Evolutionary conservation across 2,329 filamentous ascomycete species (phyloP), one percentile per base, ranked within the genome.

Genomic region (Trichoderma polysporum): DNA sequence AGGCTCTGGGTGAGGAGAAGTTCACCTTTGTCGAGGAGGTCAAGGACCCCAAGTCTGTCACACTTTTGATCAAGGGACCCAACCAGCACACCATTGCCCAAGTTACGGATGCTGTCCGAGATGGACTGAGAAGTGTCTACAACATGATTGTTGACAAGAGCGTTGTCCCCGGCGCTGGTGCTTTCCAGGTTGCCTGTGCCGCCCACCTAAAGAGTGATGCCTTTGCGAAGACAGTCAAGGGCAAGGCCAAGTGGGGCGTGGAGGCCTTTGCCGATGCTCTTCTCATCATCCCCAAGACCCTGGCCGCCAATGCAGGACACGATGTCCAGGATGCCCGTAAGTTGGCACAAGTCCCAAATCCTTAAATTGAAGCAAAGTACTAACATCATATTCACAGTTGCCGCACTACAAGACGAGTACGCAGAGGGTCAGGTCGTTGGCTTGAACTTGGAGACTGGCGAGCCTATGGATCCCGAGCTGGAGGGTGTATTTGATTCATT

Each of bases 101-200:
- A 80, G 93, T 99, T 76, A 97, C 93, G 71, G 95, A 99, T 77
- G 95, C 95, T 2, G 95, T 98, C 52, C 89, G 95, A 63, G 95
- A 99, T 77, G 95, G 95, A 69, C 86, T 99, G 72, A 89, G 95
- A 76, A 97, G 93, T 77, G 95, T 98, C 58, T 98, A 97, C 87
- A 99, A 99, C 85, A 97, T 97, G 85, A 98, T 99, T 78, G 94
- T 98, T n/a, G 95, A 99, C 79, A 89, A 90, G 81, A 94, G 91
- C 72, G 95, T 99, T 22, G 93, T 99, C 29, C 95, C 95, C 1
- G 95, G 95, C 67, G 95, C 89, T 67, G 95, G 95, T 74, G 92
- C 95, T 58, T 99, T 97, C 88, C 95, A 99, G 80, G 90, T 99
- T 53, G 94, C 95, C 35, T 97, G 92, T 73, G 93, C 94, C 27